Conservation (phyloP, 1,139 yeast genomes). For the Geotrichum reessii region DNA sequence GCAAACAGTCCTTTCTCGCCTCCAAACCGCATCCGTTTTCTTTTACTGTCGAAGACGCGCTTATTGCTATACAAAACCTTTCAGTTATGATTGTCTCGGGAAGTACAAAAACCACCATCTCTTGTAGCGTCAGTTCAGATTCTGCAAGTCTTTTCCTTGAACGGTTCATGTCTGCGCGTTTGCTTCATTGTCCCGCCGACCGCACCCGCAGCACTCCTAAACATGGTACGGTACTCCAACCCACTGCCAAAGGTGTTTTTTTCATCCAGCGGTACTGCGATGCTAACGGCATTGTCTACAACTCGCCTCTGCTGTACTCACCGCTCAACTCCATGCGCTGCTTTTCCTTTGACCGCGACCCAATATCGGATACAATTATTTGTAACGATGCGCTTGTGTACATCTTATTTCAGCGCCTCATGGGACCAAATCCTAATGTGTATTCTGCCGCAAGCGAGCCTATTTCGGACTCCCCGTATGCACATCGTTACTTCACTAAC, state of each 20-base stretch:
- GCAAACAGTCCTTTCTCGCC: constrained; percentile 5
- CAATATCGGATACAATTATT: constrained; percentile 53
- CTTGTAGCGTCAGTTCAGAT: constrained; percentile 52
- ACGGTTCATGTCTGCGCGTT: constrained; percentile 57
- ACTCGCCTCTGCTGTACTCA: constrained; percentile 43
- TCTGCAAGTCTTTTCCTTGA: constrained; percentile 49
- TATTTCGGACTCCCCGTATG: constrained; percentile 52
- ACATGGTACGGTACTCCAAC: constrained; percentile 47
- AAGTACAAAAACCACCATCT: constrained; percentile 48
- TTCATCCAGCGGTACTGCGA: constrained; percentile 56
- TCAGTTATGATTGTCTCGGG: constrained; percentile 42
- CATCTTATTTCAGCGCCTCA: constrained; percentile 57
- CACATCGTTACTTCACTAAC: constrained; percentile 73
- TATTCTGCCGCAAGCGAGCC: constrained; percentile 47
- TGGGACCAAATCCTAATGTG: constrained; percentile 62
- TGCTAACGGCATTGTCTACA: constrained; percentile 38
- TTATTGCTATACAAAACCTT: constrained; percentile 47
- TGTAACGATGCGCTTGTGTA: constrained; percentile 62
- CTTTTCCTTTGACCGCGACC: constrained; percentile 62
- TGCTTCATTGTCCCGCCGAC: constrained; percentile 73
- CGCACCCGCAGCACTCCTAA: constrained; percentile 35
- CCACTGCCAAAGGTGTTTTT: constrained; percentile 88
- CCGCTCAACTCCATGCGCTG: constrained; percentile 67
- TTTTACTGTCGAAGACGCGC: constrained; percentile 51
- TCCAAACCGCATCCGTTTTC: constrained; percentile 43